phyloP scores from a whole-genome alignment of 148 eudicot species.

The Oxyria digyna region DNA sequence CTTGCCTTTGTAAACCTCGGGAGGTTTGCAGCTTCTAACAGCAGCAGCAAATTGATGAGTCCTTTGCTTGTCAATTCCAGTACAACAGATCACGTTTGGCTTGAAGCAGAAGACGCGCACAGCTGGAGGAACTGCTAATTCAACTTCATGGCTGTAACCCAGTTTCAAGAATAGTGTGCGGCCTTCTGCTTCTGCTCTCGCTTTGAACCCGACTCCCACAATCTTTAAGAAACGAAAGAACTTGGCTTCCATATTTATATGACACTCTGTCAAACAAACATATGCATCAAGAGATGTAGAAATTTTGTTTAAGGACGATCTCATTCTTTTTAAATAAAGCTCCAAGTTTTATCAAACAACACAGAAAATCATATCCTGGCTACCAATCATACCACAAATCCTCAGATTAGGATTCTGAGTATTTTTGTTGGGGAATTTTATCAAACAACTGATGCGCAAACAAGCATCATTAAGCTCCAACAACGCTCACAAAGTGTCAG shows the following conservation, averaged over 20 bases:
- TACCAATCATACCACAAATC: background rate
- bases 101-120: slow-evolving; percentile 60
- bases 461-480: background rate
- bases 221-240: slow-evolving; percentile 13
- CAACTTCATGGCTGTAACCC: slow-evolving; percentile 64
- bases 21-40: slow-evolving; percentile 54
- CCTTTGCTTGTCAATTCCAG: slow-evolving; percentile 51
- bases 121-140: slow-evolving; percentile 50
- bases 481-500: too few relatives aligned
- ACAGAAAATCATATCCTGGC: too few relatives aligned
- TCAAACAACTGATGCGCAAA: background rate
- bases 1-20: slow-evolving; percentile 58
- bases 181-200: slow-evolving; percentile 58
- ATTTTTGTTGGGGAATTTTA: background rate
- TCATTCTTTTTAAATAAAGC: too few relatives aligned
- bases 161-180: slow-evolving; percentile 46
- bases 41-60: slow-evolving; percentile 59
- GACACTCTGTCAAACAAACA: background rate
- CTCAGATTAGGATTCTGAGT: background rate
- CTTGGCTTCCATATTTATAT: slow-evolving; percentile 9
- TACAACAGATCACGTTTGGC: slow-evolving; percentile 47
- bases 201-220: slow-evolving; percentile 28
- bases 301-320: too few relatives aligned
- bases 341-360: background rate
- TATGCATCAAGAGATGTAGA: background rate